Percentiles rank a stretch among this genome's conserved stretches.
These are phyloP conservation scores for Aspergillus amoenus DNA, from an alignment of 2,329 filamentous ascomycete species.

Conservation along the genomic window DNA sequence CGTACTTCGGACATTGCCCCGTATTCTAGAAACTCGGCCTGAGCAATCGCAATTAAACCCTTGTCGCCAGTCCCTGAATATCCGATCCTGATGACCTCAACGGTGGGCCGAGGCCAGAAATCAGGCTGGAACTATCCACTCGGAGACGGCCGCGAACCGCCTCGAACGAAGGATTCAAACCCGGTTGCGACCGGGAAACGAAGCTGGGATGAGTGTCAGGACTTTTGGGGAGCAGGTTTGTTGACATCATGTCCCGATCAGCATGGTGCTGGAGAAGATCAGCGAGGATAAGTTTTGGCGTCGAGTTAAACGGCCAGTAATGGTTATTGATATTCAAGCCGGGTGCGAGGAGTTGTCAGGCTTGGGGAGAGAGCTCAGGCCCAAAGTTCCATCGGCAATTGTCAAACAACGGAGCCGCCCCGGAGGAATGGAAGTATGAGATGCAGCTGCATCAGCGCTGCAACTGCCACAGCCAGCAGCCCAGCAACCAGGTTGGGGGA, in stretches of 20 bases:
- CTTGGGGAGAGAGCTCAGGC: not conserved
- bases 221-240: not conserved
- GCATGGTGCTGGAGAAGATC: not conserved
- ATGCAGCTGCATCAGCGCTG: not conserved
- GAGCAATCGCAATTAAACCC: conserved; percentile 9
- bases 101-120: not conserved
- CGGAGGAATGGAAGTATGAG: not conserved
- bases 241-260: conserved; percentile 2
- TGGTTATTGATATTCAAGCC: not conserved
- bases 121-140: not conserved
- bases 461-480: not conserved
- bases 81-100: conserved; percentile 6
- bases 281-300: not conserved
- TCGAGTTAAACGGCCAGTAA: not conserved
- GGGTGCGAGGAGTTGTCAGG: not conserved
- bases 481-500: not conserved
- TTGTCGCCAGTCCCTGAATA: conserved; percentile 3
- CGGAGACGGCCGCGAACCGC: conserved; percentile 2
- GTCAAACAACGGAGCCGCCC: not conserved
- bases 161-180: not conserved
- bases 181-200: not conserved
- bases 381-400: not conserved
- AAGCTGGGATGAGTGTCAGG: not conserved
- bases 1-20: conserved; percentile 3
- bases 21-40: not conserved